Evolutionary conservation across 1,284 basidiomycete species (phyloP).

Genomic region (Grifola frondosa): DNA sequence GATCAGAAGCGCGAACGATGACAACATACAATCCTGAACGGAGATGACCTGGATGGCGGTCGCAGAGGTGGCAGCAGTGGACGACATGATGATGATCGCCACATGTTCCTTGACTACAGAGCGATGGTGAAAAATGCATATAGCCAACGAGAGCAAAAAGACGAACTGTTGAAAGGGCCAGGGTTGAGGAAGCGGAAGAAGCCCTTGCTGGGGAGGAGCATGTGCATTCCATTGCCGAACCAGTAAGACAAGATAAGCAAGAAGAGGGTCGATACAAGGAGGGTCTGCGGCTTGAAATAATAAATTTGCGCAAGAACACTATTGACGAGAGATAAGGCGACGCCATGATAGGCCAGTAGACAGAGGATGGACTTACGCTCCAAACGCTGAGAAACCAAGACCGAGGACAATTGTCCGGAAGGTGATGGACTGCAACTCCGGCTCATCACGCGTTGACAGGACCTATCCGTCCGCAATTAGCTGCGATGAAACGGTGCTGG

Average conservation of each 20-base stretch:
- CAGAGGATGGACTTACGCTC: constrained; percentile 24
- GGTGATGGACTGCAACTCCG: constrained; percentile 35
- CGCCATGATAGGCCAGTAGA: neutral
- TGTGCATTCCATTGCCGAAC: constrained; percentile 36
- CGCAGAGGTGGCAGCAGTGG: constrained; percentile 35
- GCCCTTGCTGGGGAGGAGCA: constrained; percentile 32
- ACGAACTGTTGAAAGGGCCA: constrained; percentile 43
- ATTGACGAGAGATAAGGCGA: constrained; percentile 19
- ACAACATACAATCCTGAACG: constrained; percentile 32
- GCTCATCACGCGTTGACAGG: constrained; percentile 38
- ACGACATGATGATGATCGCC: constrained; percentile 38
- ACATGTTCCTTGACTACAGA: constrained; percentile 34
- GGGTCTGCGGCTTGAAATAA: constrained; percentile 39
- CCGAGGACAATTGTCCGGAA: constrained; percentile 39
- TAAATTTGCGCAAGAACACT: constrained; percentile 41
- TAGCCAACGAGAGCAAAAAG: neutral
- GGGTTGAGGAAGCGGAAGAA: constrained; percentile 41
- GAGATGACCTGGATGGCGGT: constrained; percentile 39
- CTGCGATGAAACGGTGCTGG: neutral
- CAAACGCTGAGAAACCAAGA: constrained; percentile 36
- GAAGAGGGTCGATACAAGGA: constrained; percentile 34
- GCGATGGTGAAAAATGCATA: neutral
- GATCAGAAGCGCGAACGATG: neutral
- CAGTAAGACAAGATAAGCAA: constrained; percentile 38
- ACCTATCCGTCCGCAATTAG: too few relatives aligned